Conservation (phyloP, 2,329 filamentous ascomycete species). For the Hypoxylon sp. region DNA sequence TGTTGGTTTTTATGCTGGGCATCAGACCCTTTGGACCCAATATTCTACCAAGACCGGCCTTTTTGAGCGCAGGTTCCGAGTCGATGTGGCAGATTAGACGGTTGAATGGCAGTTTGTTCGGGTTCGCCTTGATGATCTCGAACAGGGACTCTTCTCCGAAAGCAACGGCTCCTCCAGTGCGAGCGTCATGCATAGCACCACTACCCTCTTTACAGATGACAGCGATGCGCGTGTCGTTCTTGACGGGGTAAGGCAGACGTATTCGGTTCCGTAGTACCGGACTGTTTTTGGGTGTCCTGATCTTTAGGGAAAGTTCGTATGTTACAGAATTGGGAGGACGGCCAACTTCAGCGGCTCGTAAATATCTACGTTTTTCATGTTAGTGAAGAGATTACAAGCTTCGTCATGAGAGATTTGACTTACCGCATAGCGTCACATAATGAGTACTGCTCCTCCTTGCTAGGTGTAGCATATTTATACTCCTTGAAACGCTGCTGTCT, state of each 20-base stretch:
- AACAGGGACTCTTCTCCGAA: conserved; percentile 90
- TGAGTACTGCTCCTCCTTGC: conserved; percentile 75
- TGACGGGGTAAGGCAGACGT: conserved; percentile 86
- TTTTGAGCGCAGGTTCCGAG: conserved; percentile 79
- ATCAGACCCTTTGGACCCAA: conserved; percentile 91
- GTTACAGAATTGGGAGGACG: conserved; percentile 76
- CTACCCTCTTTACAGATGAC: conserved; percentile 90
- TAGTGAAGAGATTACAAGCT: conserved; percentile 21
- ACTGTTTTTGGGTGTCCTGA: conserved; percentile 85
- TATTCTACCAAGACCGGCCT: conserved; percentile 80
- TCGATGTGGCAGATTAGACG: conserved; percentile 85
- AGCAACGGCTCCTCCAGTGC: conserved; percentile 78
- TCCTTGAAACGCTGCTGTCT: conserved; percentile 71
- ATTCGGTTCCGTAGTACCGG: conserved; percentile 88
- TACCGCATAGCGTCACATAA: conserved; percentile 94
- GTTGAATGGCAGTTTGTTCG: conserved; percentile 86
- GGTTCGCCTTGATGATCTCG: conserved; percentile 71
- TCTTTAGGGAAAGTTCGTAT: conserved; percentile 86
- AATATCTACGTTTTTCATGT: conserved; percentile 68
- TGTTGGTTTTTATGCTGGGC: conserved; percentile 88
- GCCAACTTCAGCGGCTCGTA: conserved; percentile 92
- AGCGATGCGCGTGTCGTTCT: conserved; percentile 86
- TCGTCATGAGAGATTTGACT: conserved; percentile 35
- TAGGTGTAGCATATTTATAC: conserved; percentile 70
- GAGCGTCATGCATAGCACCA: conserved; percentile 75